A percentile compares a stretch with the other conserved stretches of the same genome.
These are phyloP conservation scores for Arachis monticola DNA, from an alignment of 331 rosid genomes.

Conservation along the genomic window DNA sequence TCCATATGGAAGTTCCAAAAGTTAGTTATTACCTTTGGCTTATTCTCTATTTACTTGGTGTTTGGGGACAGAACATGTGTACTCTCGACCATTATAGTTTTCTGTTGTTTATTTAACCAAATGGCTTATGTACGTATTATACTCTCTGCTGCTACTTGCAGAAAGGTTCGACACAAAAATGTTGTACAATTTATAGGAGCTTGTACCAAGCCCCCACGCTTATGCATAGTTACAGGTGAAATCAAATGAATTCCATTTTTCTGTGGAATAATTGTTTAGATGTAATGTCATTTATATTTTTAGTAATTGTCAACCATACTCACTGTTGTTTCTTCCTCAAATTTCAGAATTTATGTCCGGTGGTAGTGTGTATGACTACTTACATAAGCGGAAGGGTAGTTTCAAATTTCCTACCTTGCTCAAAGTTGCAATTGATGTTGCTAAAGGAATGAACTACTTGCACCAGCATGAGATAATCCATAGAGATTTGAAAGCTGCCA, in stretches of 20 bases:
- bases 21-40: slow-evolving; percentile 1
- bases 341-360: slow-evolving; percentile 91
- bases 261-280: not conserved
- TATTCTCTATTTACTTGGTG: slow-evolving; percentile 4
- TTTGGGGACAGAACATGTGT: not conserved
- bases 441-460: slow-evolving; percentile 98
- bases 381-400: slow-evolving; percentile 89
- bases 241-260: slow-evolving; percentile 30
- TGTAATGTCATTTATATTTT: slow-evolving; percentile 22
- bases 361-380: slow-evolving; percentile 96
- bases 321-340: slow-evolving; percentile 30
- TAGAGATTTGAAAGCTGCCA: slow-evolving; percentile 94
- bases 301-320: slow-evolving; percentile 17
- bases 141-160: slow-evolving; percentile 52
- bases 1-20: slow-evolving; percentile 12
- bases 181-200: slow-evolving; percentile 99
- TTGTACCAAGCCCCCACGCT: slow-evolving; percentile 83
- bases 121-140: slow-evolving; percentile 21
- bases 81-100: slow-evolving; percentile 25
- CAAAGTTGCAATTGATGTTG: slow-evolving; percentile 87
- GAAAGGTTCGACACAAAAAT: slow-evolving; percentile 99
- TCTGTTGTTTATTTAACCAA: not conserved
- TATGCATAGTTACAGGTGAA: slow-evolving; percentile 96
- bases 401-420: slow-evolving; percentile 90
- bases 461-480: slow-evolving; percentile 95